These are phyloP conservation scores for Aspergillus sclerotiicarbonarius DNA, from an alignment of 495 filamentous ascomycete species.

Conservation along the genomic window DNA sequence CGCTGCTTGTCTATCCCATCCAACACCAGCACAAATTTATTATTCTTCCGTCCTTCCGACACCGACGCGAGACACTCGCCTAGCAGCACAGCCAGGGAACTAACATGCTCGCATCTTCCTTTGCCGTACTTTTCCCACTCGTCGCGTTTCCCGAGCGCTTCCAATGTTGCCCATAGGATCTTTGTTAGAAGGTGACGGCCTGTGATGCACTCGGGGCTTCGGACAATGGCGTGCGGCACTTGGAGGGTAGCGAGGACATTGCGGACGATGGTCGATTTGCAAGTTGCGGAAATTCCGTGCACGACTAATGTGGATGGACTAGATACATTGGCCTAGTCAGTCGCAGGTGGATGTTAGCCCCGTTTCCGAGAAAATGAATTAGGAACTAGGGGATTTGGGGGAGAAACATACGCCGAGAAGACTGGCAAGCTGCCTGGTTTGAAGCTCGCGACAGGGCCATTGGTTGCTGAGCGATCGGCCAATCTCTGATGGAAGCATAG, in stretches of 20 bases:
- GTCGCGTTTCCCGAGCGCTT: conserved; percentile 37
- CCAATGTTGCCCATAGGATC: conserved; percentile 46
- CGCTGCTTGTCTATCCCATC: conserved; percentile 89
- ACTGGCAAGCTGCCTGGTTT: conserved; percentile 60
- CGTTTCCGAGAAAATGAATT: not conserved
- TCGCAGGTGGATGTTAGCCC: conserved; percentile 16
- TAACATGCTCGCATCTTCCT: conserved; percentile 72
- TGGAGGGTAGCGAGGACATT: conserved; percentile 56
- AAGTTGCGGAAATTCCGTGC: conserved; percentile 88
- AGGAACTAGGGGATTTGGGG: conserved; percentile 3
- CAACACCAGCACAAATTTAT: conserved; percentile 76
- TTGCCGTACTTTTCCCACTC: conserved; percentile 44
- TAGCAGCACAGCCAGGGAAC: conserved; percentile 68
- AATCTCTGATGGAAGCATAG: conserved; percentile 37
- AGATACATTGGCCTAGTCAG: conserved; percentile 36
- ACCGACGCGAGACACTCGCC: conserved; percentile 45
- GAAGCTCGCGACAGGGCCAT: conserved; percentile 64
- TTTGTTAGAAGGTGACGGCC: conserved; percentile 77
- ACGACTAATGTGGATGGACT: conserved; percentile 64
- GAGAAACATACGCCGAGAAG: conserved; percentile 53
- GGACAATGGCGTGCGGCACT: conserved; percentile 67
- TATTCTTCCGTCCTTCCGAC: conserved; percentile 18
- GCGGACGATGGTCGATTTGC: conserved; percentile 72
- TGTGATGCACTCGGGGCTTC: conserved; percentile 83
- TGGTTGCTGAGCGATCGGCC: conserved; percentile 44